A percentile compares a stretch with the other conserved stretches of the same genome.
These are phyloP conservation scores for Podospora sp. DNA, from an alignment of 495 filamentous ascomycete genomes.

Conservation along the genomic window DNA sequence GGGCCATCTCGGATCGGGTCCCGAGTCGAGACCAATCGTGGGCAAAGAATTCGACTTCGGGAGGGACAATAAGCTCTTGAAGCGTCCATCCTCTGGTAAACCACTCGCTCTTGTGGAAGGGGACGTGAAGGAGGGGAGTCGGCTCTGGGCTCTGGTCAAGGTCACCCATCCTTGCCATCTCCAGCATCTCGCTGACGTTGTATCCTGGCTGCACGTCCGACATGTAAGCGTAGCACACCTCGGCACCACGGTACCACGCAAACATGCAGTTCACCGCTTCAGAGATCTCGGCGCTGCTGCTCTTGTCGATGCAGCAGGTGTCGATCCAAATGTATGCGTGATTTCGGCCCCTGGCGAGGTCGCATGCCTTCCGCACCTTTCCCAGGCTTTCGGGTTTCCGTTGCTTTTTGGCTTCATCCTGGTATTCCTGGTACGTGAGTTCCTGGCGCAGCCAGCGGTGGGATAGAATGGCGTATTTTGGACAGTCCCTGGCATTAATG, in stretches of 20 bases:
- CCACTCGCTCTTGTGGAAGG: constrained; percentile 7
- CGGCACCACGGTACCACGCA: constrained; percentile 37
- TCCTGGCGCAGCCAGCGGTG: constrained; percentile 41
- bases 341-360: constrained; percentile 22
- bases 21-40: constrained; percentile 29
- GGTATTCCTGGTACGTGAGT: constrained; percentile 30
- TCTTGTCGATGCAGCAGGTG: no score
- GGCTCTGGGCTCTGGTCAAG: neutral
- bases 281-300: constrained; percentile 43
- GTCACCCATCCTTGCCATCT: constrained; percentile 37
- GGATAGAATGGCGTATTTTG: constrained; percentile 43
- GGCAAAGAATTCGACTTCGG: constrained; percentile 37
- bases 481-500: constrained; percentile 15
- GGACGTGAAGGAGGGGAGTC: neutral
- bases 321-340: constrained; percentile 43
- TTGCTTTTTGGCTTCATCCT: constrained; percentile 14
- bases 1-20: neutral
- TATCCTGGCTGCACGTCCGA: constrained; percentile 5
- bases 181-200: neutral
- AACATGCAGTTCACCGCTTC: constrained; percentile 55
- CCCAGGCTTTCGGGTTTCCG: constrained; percentile 1
- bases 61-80: constrained; percentile 43
- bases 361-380: constrained; percentile 37
- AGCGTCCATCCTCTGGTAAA: no score
- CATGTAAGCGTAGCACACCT: constrained; percentile 38